A percentile compares a stretch with the other conserved stretches of the same genome.
Conservation (phyloP, 345 rosid genomes). For the Hibiscus tridactylites region DNA sequence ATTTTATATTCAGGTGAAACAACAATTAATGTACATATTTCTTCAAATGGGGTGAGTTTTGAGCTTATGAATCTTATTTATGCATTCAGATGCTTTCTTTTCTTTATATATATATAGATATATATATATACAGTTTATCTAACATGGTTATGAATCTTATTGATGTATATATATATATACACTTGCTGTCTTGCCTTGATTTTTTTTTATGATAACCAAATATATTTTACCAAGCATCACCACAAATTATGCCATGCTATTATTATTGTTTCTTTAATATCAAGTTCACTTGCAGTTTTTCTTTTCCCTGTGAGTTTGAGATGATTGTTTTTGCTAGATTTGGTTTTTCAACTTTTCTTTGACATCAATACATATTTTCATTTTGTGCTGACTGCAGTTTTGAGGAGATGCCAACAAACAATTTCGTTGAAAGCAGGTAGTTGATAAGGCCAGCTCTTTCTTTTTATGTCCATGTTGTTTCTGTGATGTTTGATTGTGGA, state of each 20-base stretch:
- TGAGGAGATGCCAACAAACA: conserved; percentile 95
- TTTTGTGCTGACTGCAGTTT: conserved; percentile 45
- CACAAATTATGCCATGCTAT: neutral
- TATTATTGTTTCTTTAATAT: neutral
- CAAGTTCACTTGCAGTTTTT: neutral
- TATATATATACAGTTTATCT: neutral
- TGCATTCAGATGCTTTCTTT: neutral
- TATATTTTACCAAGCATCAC: neutral
- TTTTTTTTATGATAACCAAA: neutral
- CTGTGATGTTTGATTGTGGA: conserved; percentile 9
- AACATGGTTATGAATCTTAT: conserved; percentile 2
- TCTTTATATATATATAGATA: too few relatives aligned
- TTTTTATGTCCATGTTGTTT: neutral
- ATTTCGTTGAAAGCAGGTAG: conserved; percentile 89
- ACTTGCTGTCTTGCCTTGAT: neutral
- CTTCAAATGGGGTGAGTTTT: conserved; percentile 66
- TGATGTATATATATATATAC: too few relatives aligned
- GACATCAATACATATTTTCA: neutral
- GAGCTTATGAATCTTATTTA: neutral
- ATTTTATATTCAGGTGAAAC: conserved; percentile 50
- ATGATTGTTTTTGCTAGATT: neutral
- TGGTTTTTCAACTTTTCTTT: neutral
- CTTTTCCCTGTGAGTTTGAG: neutral
- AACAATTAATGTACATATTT: conserved; percentile 72
- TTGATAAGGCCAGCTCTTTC: conserved; percentile 4